Evolutionary conservation across 1,139 yeast species (phyloP).

Genomic region (Yamadazyma dendronema): DNA sequence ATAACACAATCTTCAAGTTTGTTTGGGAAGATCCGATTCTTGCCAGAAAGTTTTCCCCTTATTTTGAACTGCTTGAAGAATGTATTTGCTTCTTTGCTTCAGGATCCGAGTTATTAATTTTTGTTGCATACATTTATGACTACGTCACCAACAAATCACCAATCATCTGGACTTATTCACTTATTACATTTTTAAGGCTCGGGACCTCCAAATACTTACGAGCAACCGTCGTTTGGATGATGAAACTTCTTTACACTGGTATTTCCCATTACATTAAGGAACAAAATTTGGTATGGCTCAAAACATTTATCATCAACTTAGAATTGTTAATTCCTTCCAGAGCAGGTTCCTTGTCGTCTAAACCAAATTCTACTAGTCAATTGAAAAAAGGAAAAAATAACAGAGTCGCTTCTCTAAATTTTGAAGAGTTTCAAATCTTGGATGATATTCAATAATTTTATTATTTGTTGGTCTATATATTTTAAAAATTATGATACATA

Average conservation of each 20-base stretch:
- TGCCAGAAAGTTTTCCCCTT: conserved; percentile 31
- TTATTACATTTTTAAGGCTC: conserved; percentile 39
- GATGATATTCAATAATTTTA: conserved; percentile 19
- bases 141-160: conserved; percentile 16
- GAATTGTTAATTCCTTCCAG: conserved; percentile 2
- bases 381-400: conserved; percentile 2
- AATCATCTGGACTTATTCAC: conserved; percentile 30
- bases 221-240: not conserved
- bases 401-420: conserved; percentile 27
- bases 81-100: conserved; percentile 38
- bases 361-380: no score
- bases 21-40: conserved; percentile 25
- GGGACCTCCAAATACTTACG: conserved; percentile 42
- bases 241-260: not conserved
- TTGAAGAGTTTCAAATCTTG: conserved; percentile 28
- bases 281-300: not conserved
- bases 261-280: not conserved
- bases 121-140: conserved; percentile 30
- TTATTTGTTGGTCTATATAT: no score
- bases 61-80: conserved; percentile 32
- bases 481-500: conserved; percentile 12
- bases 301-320: conserved; percentile 1
- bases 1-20: conserved; percentile 31
- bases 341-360: not conserved
- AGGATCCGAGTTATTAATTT: conserved; percentile 33